A percentile compares a stretch with the other conserved stretches of the same genome.
phyloP scores from a whole-genome alignment of 768 basidiomycete species.

The Lactarius sp. region DNA sequence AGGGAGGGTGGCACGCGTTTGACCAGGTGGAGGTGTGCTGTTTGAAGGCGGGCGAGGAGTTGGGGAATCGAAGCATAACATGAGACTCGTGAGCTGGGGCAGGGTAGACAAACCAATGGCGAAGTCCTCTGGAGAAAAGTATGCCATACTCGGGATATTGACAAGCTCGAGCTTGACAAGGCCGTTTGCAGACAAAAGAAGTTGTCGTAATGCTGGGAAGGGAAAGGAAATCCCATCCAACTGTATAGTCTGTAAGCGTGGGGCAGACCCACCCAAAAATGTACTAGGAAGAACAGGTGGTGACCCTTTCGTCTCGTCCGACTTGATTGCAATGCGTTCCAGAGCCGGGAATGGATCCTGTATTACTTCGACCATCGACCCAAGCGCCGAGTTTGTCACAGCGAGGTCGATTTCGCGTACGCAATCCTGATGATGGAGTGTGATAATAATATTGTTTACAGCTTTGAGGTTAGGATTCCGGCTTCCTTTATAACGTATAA shows the following conservation, averaged over 20 bases:
- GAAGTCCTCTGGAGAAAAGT: not conserved
- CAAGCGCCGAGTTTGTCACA: too few species aligned
- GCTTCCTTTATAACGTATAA: not conserved
- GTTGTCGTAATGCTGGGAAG: not conserved
- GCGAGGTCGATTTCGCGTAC: too few species aligned
- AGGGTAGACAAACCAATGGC: not conserved
- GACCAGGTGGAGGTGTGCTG: not conserved
- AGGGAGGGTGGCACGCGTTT: not conserved
- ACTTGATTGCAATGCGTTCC: slow-evolving; percentile 27
- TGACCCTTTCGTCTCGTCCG: slow-evolving; percentile 29
- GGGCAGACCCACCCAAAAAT: not conserved
- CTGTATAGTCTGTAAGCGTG: not conserved
- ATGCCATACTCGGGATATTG: not conserved
- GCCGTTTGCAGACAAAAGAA: slow-evolving; percentile 1
- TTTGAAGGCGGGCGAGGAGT: too few species aligned
- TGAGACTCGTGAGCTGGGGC: not conserved
- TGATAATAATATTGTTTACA: too few species aligned
- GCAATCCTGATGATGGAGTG: too few species aligned
- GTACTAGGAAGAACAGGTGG: slow-evolving; percentile 30
- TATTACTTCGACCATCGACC: too few species aligned
- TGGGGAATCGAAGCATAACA: not conserved
- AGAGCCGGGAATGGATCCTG: too few species aligned
- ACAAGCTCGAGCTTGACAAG: not conserved
- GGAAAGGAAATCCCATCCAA: not conserved
- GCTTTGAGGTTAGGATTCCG: not conserved